Evolutionary conservation across 148 eudicot species (phyloP).

Genomic region (Camellia japonica): DNA sequence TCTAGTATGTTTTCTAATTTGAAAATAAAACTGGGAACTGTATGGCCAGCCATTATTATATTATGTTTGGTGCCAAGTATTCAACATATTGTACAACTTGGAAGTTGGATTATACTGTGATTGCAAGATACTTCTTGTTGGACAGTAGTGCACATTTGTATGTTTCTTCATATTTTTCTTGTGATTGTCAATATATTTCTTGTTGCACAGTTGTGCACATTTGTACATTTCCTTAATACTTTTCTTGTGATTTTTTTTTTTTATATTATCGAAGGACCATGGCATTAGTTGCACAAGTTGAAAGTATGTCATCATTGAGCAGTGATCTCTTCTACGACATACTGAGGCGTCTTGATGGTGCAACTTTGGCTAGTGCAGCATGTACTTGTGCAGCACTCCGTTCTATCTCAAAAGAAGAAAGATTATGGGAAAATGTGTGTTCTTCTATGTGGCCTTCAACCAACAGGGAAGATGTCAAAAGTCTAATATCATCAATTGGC

Average conservation of each 20-base stretch:
- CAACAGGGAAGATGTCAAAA: slow-evolving; percentile 62
- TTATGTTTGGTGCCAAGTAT: background rate
- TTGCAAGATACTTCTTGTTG: too few species aligned
- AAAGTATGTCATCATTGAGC: slow-evolving; percentile 51
- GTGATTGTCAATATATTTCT: too few species aligned
- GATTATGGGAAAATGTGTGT: slow-evolving; percentile 83
- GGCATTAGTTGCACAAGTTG: slow-evolving; percentile 39
- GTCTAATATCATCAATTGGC: slow-evolving; percentile 59
- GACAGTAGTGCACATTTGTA: background rate
- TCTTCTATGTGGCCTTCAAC: slow-evolving; percentile 92
- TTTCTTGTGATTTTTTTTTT: slow-evolving; percentile 14
- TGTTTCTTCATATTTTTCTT: background rate
- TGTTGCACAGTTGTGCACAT: background rate
- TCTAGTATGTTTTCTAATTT: too few species aligned
- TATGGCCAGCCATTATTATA: background rate
- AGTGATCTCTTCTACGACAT: slow-evolving; percentile 82
- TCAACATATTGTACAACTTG: background rate
- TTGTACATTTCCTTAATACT: background rate
- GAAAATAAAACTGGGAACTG: background rate
- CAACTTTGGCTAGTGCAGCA: slow-evolving; percentile 75
- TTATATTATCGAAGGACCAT: slow-evolving; percentile 34
- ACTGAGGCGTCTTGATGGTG: slow-evolving; percentile 80
- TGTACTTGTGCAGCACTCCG: slow-evolving; percentile 76
- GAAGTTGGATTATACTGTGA: background rate
- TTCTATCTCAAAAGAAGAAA: slow-evolving; percentile 83